Conservation (phyloP, 352 stramenopile genomes). For the Phytophthora pini region DNA sequence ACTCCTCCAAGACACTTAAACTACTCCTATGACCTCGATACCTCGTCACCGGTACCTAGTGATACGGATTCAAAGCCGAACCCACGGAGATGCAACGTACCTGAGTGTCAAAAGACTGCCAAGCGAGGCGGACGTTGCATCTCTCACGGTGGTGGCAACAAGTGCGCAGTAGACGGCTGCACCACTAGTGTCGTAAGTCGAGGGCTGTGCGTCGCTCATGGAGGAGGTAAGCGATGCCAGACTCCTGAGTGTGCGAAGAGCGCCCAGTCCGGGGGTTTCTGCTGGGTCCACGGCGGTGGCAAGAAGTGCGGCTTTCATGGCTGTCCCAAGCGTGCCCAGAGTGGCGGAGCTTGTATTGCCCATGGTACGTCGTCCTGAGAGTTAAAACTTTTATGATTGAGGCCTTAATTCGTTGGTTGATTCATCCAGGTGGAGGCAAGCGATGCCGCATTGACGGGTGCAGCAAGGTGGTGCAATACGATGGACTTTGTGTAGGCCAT, state of each 20-base stretch:
- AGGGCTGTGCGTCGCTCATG: constrained; percentile 63
- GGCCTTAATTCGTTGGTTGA: no score
- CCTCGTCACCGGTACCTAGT: not conserved
- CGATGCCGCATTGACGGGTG: constrained; percentile 55
- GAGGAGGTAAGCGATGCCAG: constrained; percentile 58
- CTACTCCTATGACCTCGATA: not conserved
- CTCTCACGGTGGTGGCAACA: constrained; percentile 56
- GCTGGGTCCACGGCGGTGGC: constrained; percentile 58
- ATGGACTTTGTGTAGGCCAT: constrained; percentile 60
- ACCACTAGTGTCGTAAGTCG: constrained; percentile 57
- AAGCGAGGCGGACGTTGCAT: constrained; percentile 60
- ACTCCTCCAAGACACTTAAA: not conserved
- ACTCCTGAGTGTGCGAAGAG: constrained; percentile 32
- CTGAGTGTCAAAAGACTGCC: constrained; percentile 50
- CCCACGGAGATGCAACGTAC: constrained; percentile 38
- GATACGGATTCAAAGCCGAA: constrained; percentile 9
- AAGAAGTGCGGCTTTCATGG: constrained; percentile 59
- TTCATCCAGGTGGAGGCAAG: constrained; percentile 50
- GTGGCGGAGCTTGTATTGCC: constrained; percentile 53
- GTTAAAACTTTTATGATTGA: no score
- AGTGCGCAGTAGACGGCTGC: constrained; percentile 53
- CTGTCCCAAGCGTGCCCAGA: constrained; percentile 57
- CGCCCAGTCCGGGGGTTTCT: constrained; percentile 46
- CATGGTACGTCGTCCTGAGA: constrained; percentile 35
- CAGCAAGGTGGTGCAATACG: constrained; percentile 74